Evolutionary conservation across 495 filamentous ascomycete species (phyloP).

Genomic region (Cladorrhinum samala): DNA sequence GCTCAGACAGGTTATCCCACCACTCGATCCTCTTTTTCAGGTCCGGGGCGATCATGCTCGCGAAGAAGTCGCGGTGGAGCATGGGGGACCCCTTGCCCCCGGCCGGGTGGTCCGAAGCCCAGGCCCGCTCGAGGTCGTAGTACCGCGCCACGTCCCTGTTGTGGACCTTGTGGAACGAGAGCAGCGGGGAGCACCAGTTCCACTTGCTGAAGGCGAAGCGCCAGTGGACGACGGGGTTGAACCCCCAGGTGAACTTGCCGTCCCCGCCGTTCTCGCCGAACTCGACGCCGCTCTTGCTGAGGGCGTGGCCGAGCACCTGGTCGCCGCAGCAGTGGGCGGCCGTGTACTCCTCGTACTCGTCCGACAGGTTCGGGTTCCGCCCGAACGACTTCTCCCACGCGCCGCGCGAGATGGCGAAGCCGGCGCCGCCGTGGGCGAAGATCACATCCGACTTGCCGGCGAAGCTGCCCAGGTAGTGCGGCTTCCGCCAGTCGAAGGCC

Average conservation of each 20-base stretch:
- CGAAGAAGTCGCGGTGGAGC: constrained; percentile 4
- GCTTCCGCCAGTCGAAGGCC: neutral
- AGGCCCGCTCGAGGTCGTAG: neutral
- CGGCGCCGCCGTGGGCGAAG: constrained; percentile 11
- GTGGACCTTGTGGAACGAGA: constrained; percentile 11
- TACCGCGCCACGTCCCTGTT: constrained; percentile 8
- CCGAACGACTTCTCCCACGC: constrained; percentile 12
- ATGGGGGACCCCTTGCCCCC: neutral
- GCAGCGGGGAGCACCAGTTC: constrained; percentile 8
- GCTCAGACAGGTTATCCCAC: constrained; percentile 8
- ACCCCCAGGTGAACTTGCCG: constrained; percentile 13
- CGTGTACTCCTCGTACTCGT: constrained; percentile 11
- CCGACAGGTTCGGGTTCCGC: neutral
- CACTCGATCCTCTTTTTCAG: constrained; percentile 5
- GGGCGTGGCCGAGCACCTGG: constrained; percentile 10
- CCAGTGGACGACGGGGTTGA: constrained; percentile 12
- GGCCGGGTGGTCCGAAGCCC: neutral
- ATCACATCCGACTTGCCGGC: constrained; percentile 7
- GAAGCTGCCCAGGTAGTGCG: constrained; percentile 10
- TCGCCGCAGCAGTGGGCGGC: constrained; percentile 11
- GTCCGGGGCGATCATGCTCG: neutral
- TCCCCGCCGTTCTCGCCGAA: constrained; percentile 11
- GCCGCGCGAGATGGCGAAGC: constrained; percentile 6
- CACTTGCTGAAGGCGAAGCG: constrained; percentile 9
- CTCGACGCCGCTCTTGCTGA: constrained; percentile 9